These are phyloP conservation scores for Meira nashicola DNA, from an alignment of 1,284 basidiomycete species.

Conservation along the genomic window DNA sequence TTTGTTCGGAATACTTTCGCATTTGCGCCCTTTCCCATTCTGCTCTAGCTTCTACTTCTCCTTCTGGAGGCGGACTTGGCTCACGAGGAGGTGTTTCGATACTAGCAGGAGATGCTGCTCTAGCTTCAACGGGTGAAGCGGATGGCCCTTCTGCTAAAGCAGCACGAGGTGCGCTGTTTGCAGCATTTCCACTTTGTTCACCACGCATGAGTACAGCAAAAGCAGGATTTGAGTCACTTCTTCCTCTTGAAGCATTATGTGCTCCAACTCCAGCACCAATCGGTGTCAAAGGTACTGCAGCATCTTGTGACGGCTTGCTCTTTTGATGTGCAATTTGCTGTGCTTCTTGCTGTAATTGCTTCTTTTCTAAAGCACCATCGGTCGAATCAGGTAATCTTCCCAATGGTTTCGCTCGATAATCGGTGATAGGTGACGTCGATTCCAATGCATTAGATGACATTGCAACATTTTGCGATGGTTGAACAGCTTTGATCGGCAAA, in stretches of 20 bases:
- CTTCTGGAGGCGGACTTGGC: conserved; percentile 45
- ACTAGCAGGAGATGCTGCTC: conserved; percentile 1
- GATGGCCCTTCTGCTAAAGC: conserved; percentile 15
- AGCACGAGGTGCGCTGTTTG: conserved; percentile 3
- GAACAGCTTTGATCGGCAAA: conserved; percentile 17
- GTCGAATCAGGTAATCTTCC: conserved; percentile 19
- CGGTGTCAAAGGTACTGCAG: conserved; percentile 18
- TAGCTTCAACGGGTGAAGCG: background rate
- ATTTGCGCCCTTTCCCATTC: conserved; percentile 47
- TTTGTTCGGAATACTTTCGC: conserved; percentile 25
- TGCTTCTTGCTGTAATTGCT: background rate
- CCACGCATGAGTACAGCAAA: background rate
- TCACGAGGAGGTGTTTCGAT: conserved; percentile 28
- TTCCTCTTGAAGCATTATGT: conserved; percentile 8
- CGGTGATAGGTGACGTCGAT: conserved; percentile 30
- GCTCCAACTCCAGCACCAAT: conserved; percentile 10
- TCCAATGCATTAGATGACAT: conserved; percentile 8
- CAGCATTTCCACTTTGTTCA: background rate
- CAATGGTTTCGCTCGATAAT: conserved; percentile 36
- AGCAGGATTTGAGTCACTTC: background rate
- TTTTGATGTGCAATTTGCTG: background rate
- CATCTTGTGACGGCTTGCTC: conserved; percentile 20
- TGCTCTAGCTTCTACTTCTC: conserved; percentile 46
- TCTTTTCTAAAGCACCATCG: conserved; percentile 17
- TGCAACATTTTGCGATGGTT: conserved; percentile 11